Conservation (phyloP, 805 yeast species). For the Candida suzukii region DNA sequence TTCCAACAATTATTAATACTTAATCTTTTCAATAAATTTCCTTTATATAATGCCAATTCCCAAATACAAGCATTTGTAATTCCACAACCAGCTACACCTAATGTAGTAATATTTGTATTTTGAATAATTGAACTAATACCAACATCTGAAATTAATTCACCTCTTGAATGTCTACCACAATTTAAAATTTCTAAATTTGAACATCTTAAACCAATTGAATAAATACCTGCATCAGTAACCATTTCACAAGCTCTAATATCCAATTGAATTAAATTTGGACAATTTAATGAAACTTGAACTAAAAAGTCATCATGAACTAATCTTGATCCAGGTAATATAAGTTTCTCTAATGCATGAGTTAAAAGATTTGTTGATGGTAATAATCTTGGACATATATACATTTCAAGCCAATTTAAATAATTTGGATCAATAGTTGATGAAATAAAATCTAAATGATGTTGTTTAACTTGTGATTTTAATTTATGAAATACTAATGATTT, state of each 20-base stretch:
- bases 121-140: conserved; percentile 52
- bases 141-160: conserved; percentile 62
- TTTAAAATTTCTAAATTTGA: conserved; percentile 52
- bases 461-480: conserved; percentile 38
- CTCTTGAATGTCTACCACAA: conserved; percentile 70
- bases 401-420: conserved; percentile 60
- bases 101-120: conserved; percentile 53
- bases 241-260: conserved; percentile 82
- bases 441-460: conserved; percentile 44
- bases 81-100: conserved; percentile 86
- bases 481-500: conserved; percentile 61
- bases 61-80: conserved; percentile 73
- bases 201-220: conserved; percentile 59
- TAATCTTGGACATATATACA: conserved; percentile 74
- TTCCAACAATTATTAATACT: conserved; percentile 67
- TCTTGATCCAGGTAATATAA: conserved; percentile 68
- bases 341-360: conserved; percentile 30
- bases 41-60: conserved; percentile 59
- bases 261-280: conserved; percentile 55
- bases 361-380: conserved; percentile 48
- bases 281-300: conserved; percentile 39
- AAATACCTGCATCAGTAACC: conserved; percentile 70
- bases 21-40: conserved; percentile 46
- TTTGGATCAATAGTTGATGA: conserved; percentile 35
- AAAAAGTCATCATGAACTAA: conserved; percentile 55